Conservation (phyloP, 192 early-diverging fungal genomes). For the Bifiguratus adelaidae region DNA sequence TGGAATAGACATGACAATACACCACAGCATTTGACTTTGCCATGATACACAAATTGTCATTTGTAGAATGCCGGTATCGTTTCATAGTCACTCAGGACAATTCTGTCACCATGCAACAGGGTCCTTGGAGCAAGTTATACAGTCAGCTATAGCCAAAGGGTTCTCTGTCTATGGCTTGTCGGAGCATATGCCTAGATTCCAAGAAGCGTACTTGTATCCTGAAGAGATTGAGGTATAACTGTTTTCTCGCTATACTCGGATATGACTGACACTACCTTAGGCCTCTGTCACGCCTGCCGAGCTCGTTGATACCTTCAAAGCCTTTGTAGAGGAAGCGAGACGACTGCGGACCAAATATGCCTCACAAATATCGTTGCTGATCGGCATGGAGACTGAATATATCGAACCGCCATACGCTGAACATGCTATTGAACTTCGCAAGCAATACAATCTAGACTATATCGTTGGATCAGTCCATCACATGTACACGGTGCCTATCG, state of each 20-base stretch:
- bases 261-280: neutral
- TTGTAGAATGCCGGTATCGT: constrained; percentile 71
- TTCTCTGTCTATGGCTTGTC: constrained; percentile 77
- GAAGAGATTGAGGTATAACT: constrained; percentile 56
- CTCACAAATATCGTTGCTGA: constrained; percentile 53
- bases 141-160: constrained; percentile 54
- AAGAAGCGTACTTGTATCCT: constrained; percentile 75
- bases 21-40: too few relatives aligned
- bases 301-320: constrained; percentile 45
- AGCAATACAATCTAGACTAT: constrained; percentile 58
- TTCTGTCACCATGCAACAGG: constrained; percentile 92
- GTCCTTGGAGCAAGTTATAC: constrained; percentile 69
- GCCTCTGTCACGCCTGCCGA: neutral
- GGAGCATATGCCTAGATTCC: constrained; percentile 86
- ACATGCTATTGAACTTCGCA: constrained; percentile 36
- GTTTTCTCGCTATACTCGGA: constrained; percentile 1
- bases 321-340: constrained; percentile 65
- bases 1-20: too few relatives aligned
- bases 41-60: too few relatives aligned
- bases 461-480: constrained; percentile 94
- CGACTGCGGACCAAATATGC: constrained; percentile 57
- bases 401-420: constrained; percentile 44
- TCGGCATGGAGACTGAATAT: constrained; percentile 89
- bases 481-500: constrained; percentile 66
- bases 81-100: constrained; percentile 92